These are phyloP conservation scores for Mycena galericulata DNA, from an alignment of 768 basidiomycete species.

Conservation along the genomic window DNA sequence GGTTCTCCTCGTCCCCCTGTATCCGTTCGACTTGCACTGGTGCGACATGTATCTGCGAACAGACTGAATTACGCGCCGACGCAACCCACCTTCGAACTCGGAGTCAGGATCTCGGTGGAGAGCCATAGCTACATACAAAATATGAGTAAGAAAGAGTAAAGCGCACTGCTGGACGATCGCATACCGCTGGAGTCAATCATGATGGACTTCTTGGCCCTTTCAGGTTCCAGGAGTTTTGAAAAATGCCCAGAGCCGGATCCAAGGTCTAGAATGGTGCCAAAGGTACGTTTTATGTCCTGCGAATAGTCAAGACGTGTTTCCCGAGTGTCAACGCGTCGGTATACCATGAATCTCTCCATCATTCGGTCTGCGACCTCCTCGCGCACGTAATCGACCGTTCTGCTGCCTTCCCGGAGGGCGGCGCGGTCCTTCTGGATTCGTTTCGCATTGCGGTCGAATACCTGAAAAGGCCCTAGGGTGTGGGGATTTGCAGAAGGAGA, in stretches of 20 bases:
- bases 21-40: conserved; percentile 84
- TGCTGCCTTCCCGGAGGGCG: conserved; percentile 69
- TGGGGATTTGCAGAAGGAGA: conserved; percentile 55
- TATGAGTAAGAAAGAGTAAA: neutral
- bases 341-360: conserved; percentile 89
- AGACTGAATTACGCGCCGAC: conserved; percentile 11
- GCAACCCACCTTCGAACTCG: conserved; percentile 79
- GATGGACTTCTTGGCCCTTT: conserved; percentile 75
- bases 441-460: conserved; percentile 90
- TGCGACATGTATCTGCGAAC: conserved; percentile 23
- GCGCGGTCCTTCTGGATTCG: conserved; percentile 82
- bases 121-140: conserved; percentile 65
- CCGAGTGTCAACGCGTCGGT: conserved; percentile 14
- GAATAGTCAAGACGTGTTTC: conserved; percentile 21
- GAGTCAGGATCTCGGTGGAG: conserved; percentile 82
- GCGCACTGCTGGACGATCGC: conserved; percentile 33
- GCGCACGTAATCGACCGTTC: conserved; percentile 91
- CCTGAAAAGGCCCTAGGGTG: conserved; percentile 75
- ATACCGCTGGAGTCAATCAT: conserved; percentile 92
- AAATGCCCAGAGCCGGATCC: conserved; percentile 95
- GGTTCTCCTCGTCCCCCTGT: conserved; percentile 85
- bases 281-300: conserved; percentile 93
- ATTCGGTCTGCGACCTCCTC: conserved; percentile 92
- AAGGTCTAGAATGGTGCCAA: conserved; percentile 84
- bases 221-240: conserved; percentile 79